A percentile compares a stretch with the other conserved stretches of the same genome.
These are phyloP conservation scores for Fusarium sp. DNA, from an alignment of 2,329 filamentous ascomycete genomes.

Conservation along the genomic window DNA sequence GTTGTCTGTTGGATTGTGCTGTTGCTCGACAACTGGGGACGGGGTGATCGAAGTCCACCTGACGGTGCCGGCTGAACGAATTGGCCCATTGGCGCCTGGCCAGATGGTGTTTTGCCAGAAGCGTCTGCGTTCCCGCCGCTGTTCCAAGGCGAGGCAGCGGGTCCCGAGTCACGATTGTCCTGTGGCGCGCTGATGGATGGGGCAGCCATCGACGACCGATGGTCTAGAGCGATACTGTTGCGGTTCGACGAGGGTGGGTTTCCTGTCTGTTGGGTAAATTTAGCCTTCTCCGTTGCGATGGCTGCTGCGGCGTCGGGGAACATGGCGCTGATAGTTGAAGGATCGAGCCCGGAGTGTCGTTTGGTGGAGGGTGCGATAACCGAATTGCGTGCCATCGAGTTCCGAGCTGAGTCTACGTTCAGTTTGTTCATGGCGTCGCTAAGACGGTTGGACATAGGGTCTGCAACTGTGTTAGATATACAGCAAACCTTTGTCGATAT, in stretches of 20 bases:
- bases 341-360: slow-evolving; percentile 93
- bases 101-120: slow-evolving; percentile 76
- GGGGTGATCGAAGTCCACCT: slow-evolving; percentile 80
- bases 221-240: slow-evolving; percentile 85
- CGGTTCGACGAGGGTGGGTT: slow-evolving; percentile 90
- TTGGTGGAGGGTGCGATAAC: slow-evolving; percentile 83
- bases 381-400: slow-evolving; percentile 84
- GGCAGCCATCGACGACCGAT: slow-evolving; percentile 78
- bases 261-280: slow-evolving; percentile 95
- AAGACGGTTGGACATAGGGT: slow-evolving; percentile 95
- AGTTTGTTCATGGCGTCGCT: slow-evolving; percentile 98
- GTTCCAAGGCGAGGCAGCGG: slow-evolving; percentile 79
- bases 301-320: slow-evolving; percentile 97
- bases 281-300: slow-evolving; percentile 98
- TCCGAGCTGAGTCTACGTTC: slow-evolving; percentile 85
- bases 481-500: background rate
- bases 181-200: slow-evolving; percentile 76
- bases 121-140: slow-evolving; percentile 61
- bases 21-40: slow-evolving; percentile 74
- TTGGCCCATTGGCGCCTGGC: slow-evolving; percentile 90
- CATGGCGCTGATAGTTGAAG: slow-evolving; percentile 96
- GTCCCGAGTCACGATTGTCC: slow-evolving; percentile 47
- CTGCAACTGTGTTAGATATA: slow-evolving; percentile 59
- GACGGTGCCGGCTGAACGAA: slow-evolving; percentile 86
- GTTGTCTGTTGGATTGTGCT: slow-evolving; percentile 85